Percentiles rank a stretch among this genome's conserved stretches.
phyloP scores from a whole-genome alignment of 2,329 filamentous ascomycete species.

The Colletotrichum sp. region DNA sequence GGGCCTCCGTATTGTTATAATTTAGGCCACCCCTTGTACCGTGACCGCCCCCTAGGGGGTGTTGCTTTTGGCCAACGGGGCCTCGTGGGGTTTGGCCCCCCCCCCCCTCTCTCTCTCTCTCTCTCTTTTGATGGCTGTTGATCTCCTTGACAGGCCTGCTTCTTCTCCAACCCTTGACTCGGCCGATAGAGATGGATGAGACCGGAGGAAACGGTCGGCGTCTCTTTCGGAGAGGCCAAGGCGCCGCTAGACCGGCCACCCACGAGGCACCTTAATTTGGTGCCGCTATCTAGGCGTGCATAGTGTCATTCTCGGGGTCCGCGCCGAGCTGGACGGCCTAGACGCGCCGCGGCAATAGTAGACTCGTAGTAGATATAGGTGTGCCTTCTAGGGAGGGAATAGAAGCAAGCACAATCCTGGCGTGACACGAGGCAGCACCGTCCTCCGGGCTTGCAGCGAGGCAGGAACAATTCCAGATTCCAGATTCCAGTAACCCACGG shows the following conservation, averaged over 20 bases:
- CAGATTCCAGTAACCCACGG: not conserved
- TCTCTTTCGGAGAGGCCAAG: not conserved
- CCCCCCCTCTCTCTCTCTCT: not conserved
- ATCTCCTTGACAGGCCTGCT: not conserved
- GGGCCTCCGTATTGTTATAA: too few species aligned
- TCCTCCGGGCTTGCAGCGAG: not conserved
- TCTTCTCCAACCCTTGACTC: not conserved
- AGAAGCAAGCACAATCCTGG: not conserved
- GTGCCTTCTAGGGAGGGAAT: not conserved
- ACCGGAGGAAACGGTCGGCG: not conserved
- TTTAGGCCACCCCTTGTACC: too few species aligned
- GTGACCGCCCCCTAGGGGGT: too few species aligned
- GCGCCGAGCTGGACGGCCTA: not conserved
- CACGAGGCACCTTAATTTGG: not conserved
- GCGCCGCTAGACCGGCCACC: not conserved
- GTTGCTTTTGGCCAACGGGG: too few species aligned
- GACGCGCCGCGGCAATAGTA: not conserved
- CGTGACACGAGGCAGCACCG: not conserved
- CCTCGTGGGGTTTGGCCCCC: too few species aligned
- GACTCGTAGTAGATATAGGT: not conserved
- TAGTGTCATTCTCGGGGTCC: not conserved
- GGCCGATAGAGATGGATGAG: not conserved
- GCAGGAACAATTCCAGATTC: slow-evolving; percentile 9
- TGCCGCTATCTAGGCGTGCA: not conserved
- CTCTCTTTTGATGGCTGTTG: not conserved